Conservation (phyloP, 179 eudicot genomes). For the Sideroxylon spinosum region DNA sequence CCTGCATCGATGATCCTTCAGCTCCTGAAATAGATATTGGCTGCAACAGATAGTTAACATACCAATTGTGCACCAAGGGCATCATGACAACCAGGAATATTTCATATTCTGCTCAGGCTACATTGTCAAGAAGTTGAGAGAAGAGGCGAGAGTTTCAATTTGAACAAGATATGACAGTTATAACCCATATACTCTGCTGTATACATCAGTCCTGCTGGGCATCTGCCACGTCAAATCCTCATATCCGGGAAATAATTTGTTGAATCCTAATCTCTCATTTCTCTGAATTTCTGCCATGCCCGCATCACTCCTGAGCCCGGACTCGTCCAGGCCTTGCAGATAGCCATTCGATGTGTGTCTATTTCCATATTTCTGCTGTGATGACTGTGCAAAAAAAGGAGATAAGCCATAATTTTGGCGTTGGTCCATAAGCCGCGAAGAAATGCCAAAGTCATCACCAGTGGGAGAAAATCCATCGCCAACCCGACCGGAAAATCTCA, state of each 20-base stretch:
- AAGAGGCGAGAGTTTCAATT: neutral
- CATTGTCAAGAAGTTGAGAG: neutral
- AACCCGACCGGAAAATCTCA: slow-evolving; percentile 14
- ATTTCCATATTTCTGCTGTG: slow-evolving; percentile 35
- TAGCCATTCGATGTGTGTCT: slow-evolving; percentile 31
- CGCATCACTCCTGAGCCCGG: slow-evolving; percentile 23
- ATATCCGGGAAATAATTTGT: slow-evolving; percentile 35
- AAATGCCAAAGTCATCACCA: slow-evolving; percentile 25
- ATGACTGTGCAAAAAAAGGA: slow-evolving; percentile 17
- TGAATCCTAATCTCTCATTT: slow-evolving; percentile 36
- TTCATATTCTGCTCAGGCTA: slow-evolving; percentile 8
- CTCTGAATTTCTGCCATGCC: slow-evolving; percentile 32
- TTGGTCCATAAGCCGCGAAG: slow-evolving; percentile 31
- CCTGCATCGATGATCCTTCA: neutral
- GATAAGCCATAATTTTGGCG: slow-evolving; percentile 29
- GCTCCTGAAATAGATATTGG: neutral
- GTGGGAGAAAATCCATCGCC: slow-evolving; percentile 19
- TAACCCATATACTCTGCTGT: slow-evolving; percentile 42
- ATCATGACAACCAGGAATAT: slow-evolving; percentile 5
- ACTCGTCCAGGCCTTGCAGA: slow-evolving; percentile 21
- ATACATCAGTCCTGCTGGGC: slow-evolving; percentile 39
- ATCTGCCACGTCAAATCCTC: slow-evolving; percentile 39
- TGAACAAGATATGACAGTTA: slow-evolving; percentile 19
- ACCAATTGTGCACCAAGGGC: neutral
- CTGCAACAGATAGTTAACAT: neutral